Percentiles rank a stretch among this genome's conserved stretches.
phyloP scores from a whole-genome alignment of 2,329 filamentous ascomycete genomes.

The Monascus ruber region DNA sequence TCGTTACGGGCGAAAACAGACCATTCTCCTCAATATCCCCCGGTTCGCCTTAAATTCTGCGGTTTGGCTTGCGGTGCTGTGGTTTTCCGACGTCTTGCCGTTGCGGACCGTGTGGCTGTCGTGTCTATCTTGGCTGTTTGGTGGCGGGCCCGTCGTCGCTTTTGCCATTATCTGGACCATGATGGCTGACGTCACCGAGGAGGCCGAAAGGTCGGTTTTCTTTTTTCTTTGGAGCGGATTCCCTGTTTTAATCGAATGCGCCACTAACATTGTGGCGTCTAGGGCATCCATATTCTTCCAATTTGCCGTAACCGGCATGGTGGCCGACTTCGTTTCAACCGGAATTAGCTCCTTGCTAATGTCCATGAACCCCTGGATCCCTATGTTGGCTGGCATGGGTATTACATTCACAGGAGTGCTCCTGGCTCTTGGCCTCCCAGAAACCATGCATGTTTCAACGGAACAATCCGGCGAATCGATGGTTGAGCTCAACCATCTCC shows the following conservation, averaged over 20 bases:
- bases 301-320: conserved; percentile 28
- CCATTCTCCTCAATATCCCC: conserved; percentile 31
- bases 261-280: background rate
- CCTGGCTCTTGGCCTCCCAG: conserved; percentile 24
- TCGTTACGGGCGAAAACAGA: conserved; percentile 35
- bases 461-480: conserved; percentile 4
- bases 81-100: conserved; percentile 31
- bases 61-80: conserved; percentile 22
- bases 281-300: conserved; percentile 32
- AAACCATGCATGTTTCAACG: conserved; percentile 24
- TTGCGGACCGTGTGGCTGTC: conserved; percentile 39
- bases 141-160: conserved; percentile 37
- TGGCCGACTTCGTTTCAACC: conserved; percentile 27
- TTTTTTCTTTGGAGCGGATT: conserved; percentile 5
- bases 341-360: conserved; percentile 31
- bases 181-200: conserved; percentile 40
- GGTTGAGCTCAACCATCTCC: conserved; percentile 21
- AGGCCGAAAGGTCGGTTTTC: conserved; percentile 29
- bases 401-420: conserved; percentile 22
- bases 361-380: conserved; percentile 29
- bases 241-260: background rate
- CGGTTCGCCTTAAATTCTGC: conserved; percentile 28
- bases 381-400: conserved; percentile 24
- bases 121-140: conserved; percentile 34
- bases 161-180: conserved; percentile 40